Evolutionary conservation across 768 basidiomycete species (phyloP).

Genomic region (Coprinopsis strossmayeri): DNA sequence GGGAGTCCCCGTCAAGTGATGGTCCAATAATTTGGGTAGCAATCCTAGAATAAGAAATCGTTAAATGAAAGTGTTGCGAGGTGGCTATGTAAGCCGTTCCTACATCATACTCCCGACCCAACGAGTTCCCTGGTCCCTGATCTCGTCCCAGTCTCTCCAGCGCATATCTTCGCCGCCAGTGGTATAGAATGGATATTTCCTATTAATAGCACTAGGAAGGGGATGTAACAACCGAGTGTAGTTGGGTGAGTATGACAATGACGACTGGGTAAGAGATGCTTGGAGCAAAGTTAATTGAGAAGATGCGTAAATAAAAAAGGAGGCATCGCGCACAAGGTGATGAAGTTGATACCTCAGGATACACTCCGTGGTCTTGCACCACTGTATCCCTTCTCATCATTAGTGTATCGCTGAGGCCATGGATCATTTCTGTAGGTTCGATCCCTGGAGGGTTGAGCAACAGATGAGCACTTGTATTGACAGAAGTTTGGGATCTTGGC

Average conservation of each 20-base stretch:
- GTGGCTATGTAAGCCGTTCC: slow-evolving; percentile 15
- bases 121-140: slow-evolving; percentile 46
- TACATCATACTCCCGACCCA: slow-evolving; percentile 76
- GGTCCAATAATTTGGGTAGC: slow-evolving; percentile 51
- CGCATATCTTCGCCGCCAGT: slow-evolving; percentile 62
- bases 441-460: slow-evolving; percentile 70
- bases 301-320: slow-evolving; percentile 1
- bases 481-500: slow-evolving; percentile 46
- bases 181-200: slow-evolving; percentile 69
- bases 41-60: slow-evolving; percentile 35
- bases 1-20: slow-evolving; percentile 31
- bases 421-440: slow-evolving; percentile 19
- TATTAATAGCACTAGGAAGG: slow-evolving; percentile 45
- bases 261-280: slow-evolving; percentile 19
- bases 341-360: slow-evolving; percentile 24
- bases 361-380: slow-evolving; percentile 39
- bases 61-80: slow-evolving; percentile 3
- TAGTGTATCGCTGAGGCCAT: not conserved
- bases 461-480: slow-evolving; percentile 63
- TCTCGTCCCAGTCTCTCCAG: slow-evolving; percentile 46
- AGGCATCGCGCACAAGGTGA: slow-evolving; percentile 13
- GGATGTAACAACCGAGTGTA: slow-evolving; percentile 49
- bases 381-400: slow-evolving; percentile 9
- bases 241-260: slow-evolving; percentile 20
- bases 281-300: not conserved